Base-by-base conservation (phyloP, 2,329 filamentous ascomycete genomes). In the Monosporascus sp. region DNA sequence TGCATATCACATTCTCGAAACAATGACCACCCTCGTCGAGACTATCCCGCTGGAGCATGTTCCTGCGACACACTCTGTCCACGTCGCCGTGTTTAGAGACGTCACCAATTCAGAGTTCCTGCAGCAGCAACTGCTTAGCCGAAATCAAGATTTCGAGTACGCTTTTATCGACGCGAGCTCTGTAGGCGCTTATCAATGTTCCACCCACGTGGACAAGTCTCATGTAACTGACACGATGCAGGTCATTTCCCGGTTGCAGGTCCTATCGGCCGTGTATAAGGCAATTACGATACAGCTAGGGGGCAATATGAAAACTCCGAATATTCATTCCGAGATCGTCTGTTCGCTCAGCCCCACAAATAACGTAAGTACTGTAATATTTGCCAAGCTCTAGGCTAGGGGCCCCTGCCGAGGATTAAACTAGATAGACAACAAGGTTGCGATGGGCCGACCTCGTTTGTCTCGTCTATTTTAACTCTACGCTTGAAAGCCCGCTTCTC, bases 261-360 rank as follows among this genome's bases (percentile, higher is more conserved):
- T 90, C 45, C 78, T 94, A 24, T 83, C 89, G 1, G 89, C 90
- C 24, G 79, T 87, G 27, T 93, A 89, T 73, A 83, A 86, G 64
- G 88, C 91, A n/a, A 75, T 91, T 58, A 87, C 84, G 54, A 80
- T 84, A 59, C 77, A 83, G 55, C 66, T 82, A 3, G 81, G 81
- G 57, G 75, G 75, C 6, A 76, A 80, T 24, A 74, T 93, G 52
- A 89, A 86, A 68, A 94, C 89, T 5, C 85, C 87, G 45, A 96
- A 96, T 62, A 83, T 96, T 5, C 92, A 96, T 69, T 92, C 89
- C 0, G 92, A 97, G 71, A 87, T 90, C 52, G 90, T 97, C 31
- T 87, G 88, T 60, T 85, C 84, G 3, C 75, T 97, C 45, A 92
- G 85, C 54, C 80, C 88, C 0, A 91, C 88, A 57, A 93, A 90